Conservation (phyloP, 2,329 filamentous ascomycete species). For the Passalora sequoiae region DNA sequence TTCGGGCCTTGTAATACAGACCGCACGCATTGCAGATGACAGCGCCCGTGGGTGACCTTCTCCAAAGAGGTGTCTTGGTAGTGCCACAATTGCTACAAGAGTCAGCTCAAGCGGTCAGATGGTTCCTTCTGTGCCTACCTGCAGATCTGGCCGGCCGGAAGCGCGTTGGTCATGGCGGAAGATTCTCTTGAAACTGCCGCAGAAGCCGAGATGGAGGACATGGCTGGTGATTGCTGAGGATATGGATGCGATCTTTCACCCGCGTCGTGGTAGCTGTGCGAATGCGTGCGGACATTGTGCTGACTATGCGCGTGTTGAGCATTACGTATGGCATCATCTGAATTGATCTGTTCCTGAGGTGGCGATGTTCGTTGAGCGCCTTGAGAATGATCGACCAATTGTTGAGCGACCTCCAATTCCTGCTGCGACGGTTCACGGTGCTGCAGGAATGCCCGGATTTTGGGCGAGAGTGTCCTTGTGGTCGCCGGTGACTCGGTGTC, state of each 20-base stretch:
- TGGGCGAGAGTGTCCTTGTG: conserved; percentile 16
- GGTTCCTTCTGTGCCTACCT: conserved; percentile 50
- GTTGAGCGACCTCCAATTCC: conserved; percentile 47
- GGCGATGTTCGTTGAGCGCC: conserved; percentile 21
- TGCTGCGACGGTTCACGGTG: conserved; percentile 41
- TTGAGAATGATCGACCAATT: conserved; percentile 46
- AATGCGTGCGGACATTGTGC: background rate
- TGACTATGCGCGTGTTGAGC: conserved; percentile 10
- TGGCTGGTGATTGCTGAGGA: conserved; percentile 11
- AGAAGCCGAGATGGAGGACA: conserved; percentile 7
- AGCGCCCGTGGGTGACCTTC: conserved; percentile 83
- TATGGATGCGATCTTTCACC: conserved; percentile 7
- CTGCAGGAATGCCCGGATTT: conserved; percentile 18
- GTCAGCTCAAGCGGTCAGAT: conserved; percentile 5
- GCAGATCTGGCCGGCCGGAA: conserved; percentile 61
- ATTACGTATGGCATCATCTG: background rate
- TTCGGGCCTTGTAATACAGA: conserved; percentile 87
- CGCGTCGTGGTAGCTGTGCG: background rate
- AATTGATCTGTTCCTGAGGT: conserved; percentile 12
- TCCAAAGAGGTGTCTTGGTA: conserved; percentile 89
- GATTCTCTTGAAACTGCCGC: conserved; percentile 10
- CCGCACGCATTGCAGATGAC: conserved; percentile 98
- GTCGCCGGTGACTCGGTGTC: conserved; percentile 4
- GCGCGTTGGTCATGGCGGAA: conserved; percentile 27
- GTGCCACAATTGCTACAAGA: conserved; percentile 83